Evolutionary conservation across 352 stramenopile species (phyloP), one percentile per base, ranked within the genome.

Genomic region (Phytopythium kandeliae): DNA sequence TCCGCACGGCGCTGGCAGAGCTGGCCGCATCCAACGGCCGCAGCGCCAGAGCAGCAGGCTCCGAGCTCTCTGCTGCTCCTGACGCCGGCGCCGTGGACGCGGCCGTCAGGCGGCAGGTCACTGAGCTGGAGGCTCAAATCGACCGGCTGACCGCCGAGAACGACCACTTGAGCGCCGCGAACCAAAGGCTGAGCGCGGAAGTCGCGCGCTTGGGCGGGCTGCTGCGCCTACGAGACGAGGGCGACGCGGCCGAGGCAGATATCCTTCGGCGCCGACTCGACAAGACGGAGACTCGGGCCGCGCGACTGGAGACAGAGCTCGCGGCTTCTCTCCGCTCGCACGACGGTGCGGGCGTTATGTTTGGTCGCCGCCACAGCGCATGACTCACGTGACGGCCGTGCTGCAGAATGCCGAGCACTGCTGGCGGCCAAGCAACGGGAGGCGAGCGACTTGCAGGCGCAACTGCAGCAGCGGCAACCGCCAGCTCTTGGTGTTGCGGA

Each of bases 181-280:
- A 46, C 36, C 44, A 44, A 16, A 35, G 10, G 2, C 49, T 78
- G 21, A 50, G 36, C 21, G 40, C 30, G 11, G 62, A 78, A 22
- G 9, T 65, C 17, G 54, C 48, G 49, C 68, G 54, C 2, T 47
- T 68, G 15, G 52, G 55, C 22, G 33, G 35, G 1, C 25, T 55
- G 25, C 55, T 71, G 42, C 40, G 24, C 5, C 54, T 67, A 19
- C 50, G 57, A 9, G 37, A 55, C 8, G 49, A 70, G n/a, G 49
- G 47, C 2, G 58, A 84, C 34, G 63, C 43, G 15, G 78, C 78
- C 6, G 75, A 89, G 40, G 40, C 49, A 1, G 73, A 89, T 46
- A 89, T 89, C 34, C 55, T 89, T 21, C 66, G 75, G 7, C 57
- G 67, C 12, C 60, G 58, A 8, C 57, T 89, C 0, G 57, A 69